Evolutionary conservation across 1,284 basidiomycete genomes (phyloP), one percentile per base, ranked within the genome.

Genomic region (Cryptococcus sp.): DNA sequence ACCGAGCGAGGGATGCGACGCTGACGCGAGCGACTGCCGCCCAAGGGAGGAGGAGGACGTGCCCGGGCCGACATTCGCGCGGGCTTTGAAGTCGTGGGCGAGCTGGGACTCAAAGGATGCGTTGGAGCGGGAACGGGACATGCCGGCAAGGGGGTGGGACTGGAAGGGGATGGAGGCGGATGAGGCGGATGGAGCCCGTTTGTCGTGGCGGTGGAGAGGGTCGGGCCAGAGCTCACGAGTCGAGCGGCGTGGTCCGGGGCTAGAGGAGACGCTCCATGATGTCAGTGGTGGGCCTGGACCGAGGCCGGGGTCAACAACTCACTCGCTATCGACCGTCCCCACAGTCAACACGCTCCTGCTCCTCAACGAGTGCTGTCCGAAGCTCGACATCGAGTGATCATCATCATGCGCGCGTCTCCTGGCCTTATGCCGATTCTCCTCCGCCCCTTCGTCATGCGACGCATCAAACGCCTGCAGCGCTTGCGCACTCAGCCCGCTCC

Each of bases 301-400:
- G 16, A 38, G 7, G 48, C 39, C 2, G 23, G n/a, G n/a, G n/a
- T n/a, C n/a, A 16, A 20, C 4, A 4, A 73, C 72, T 71, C 52
- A 71, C 73, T 77, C 76, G 67, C 72, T 74, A 52, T 77, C 76
- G 16, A 77, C 60, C 0, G 75, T 77, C 1, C 67, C 72, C 13
- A 77, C 63, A 0, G 71, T 74, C 44, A 76, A 53, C 9, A 67
- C 62, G 61, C 71, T 72, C 21, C 73, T 57, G 52, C 69, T 74
- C 54, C 62, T 59, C 52, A 87, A 79, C 64, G 87, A 88, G 63
- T 85, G 85, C 33, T 89, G 80, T 65, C 91, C 89, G 40, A 88
- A 88, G 36, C 88, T 91, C 54, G 88, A 89, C 83, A 89, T 87
- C 43, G 89, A 91, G 75, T 90, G 89, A 73, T 91, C 89, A 72